Evolutionary conservation across 2,329 filamentous ascomycete species (phyloP), one percentile per base, ranked within the genome.

Genomic region (Aspergillus phoenicis): DNA sequence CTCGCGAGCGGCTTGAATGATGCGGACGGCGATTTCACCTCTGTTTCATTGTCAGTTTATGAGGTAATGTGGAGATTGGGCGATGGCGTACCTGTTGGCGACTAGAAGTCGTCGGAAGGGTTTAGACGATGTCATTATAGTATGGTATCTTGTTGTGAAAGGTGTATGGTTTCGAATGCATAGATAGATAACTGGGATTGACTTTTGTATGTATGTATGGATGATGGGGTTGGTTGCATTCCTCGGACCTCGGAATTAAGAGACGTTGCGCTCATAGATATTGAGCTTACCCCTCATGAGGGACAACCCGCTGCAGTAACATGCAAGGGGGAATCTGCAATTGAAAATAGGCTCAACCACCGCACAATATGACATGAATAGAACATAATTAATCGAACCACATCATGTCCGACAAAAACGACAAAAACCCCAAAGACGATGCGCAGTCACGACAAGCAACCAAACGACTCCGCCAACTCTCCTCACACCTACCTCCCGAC

Each of bases 1-100:
- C 72, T 89, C 87, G 43, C 85, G 79, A n/a, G 84, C 84, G 58
- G 86, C 81, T 30, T 82, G 81, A 36, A 88, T 76, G 52, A 89
- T 86, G 11, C 87, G 81, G 2, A 85, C 81, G 57, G 86, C 86
- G 55, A 89, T 88, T 71, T 89, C 87, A 58, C 87, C 87, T 76
- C 85, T 86, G 8, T 17, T 45, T 39, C 11, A 20, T 13, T 36
- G 55, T 59, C 56, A 61, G 24, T 45, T 17, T 4, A 13, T 10
- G 3, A 26, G 8, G 6, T 11, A 5, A 24, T 38, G 26, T 45
- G 15, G 5, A 15, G 6, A 30, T 33, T 6, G 28, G 20, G 54
- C 38, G 41, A 45, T 15, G 33, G 11, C 56, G 20, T 69, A 83
- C 83, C 82, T 81, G 65, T 86, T 86, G 17, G 82, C 81, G 53